Conservation (phyloP, 371 early-diverging fungal genomes). For the Apophysomyces variabilis region DNA sequence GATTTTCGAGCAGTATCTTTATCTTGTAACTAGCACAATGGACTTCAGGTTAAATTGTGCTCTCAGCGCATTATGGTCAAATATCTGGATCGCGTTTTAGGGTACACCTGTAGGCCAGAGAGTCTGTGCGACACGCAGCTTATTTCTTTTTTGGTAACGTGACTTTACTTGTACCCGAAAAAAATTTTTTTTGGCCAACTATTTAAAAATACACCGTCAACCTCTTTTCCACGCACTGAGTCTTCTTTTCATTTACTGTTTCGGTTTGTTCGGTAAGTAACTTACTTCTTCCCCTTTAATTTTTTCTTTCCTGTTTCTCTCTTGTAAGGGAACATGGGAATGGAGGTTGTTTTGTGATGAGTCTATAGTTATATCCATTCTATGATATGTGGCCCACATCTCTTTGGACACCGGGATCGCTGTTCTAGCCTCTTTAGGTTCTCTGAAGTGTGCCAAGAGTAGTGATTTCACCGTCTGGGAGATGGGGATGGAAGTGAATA, state of each 20-base stretch:
- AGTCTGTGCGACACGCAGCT: no score
- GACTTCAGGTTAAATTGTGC: no score
- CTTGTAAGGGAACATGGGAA: not conserved
- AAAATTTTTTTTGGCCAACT: not conserved
- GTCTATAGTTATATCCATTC: constrained; percentile 52
- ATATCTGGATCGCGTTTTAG: no score
- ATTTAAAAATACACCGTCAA: constrained; percentile 8
- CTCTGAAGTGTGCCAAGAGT: constrained; percentile 26
- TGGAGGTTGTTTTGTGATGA: constrained; percentile 28
- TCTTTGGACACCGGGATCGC: constrained; percentile 20
- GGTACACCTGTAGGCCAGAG: no score
- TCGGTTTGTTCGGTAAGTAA: constrained; percentile 11
- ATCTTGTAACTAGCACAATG: no score
- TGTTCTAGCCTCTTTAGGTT: constrained; percentile 34
- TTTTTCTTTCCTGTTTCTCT: not conserved
- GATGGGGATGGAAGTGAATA: constrained; percentile 30
- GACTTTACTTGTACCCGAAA: not conserved
- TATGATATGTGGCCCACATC: constrained; percentile 50
- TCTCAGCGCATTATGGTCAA: no score
- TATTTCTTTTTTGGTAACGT: no score
- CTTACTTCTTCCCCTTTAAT: not conserved
- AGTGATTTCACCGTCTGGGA: constrained; percentile 22
- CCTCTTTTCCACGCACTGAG: constrained; percentile 15
- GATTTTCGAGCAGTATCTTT: no score
- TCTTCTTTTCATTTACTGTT: constrained; percentile 7